Percentiles rank a stretch among this genome's conserved stretches.
Conservation (phyloP, 2,329 filamentous ascomycete genomes). For the Ascochyta pisi region DNA sequence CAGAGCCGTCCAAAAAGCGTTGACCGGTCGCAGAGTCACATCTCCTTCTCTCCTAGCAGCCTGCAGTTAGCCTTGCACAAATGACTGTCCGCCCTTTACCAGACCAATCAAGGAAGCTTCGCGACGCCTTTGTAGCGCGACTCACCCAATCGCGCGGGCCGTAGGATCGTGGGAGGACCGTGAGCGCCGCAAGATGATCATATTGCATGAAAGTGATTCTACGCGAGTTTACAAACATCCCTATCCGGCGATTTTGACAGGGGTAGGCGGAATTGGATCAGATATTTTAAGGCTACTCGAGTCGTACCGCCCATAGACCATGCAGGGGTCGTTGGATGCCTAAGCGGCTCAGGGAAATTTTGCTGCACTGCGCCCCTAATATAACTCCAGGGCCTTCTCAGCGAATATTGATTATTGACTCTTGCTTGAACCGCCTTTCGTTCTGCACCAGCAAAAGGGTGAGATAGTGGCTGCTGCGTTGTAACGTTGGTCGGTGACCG, state of each 20-base stretch:
- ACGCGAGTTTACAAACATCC: conserved; percentile 11
- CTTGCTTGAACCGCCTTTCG: conserved; percentile 1
- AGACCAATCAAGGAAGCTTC: conserved; percentile 14
- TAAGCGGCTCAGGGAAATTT: conserved; percentile 15
- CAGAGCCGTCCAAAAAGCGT: conserved; percentile 17
- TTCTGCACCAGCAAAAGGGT: neutral
- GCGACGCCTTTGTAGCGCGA: conserved; percentile 11
- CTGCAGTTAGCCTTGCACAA: conserved; percentile 28
- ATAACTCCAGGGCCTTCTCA: conserved; percentile 4
- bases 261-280: conserved; percentile 13
- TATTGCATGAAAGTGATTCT: conserved; percentile 10
- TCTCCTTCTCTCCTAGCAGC: conserved; percentile 26
- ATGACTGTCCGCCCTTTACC: conserved; percentile 7
- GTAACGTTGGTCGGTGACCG: neutral
- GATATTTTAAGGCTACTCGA: conserved; percentile 15
- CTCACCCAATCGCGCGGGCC: conserved; percentile 5
- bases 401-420: neutral
- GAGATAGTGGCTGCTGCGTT: neutral
- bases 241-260: conserved; percentile 5
- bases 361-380: conserved; percentile 13
- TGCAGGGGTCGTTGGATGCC: conserved; percentile 14
- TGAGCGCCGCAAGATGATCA: neutral
- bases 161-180: neutral
- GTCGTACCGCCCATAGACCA: conserved; percentile 1
- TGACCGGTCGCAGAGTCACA: conserved; percentile 34